phyloP scores from a whole-genome alignment of 2,329 filamentous ascomycete species.

The Sclerotinia borealis region DNA sequence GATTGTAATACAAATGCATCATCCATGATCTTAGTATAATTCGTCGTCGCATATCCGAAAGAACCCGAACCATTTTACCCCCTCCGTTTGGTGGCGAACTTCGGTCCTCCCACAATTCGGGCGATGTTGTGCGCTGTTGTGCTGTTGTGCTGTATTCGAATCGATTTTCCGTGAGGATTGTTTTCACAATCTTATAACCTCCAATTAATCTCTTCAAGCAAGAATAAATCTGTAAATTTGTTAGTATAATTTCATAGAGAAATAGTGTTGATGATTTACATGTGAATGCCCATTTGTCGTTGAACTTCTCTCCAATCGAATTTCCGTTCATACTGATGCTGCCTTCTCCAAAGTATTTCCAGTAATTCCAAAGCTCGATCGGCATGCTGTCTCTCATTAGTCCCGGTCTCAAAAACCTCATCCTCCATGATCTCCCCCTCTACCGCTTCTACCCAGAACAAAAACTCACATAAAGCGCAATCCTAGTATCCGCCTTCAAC shows the following conservation, averaged over 20 bases:
- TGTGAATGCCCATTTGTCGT: constrained; percentile 29
- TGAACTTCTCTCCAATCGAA: constrained; percentile 31
- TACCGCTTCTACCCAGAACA: neutral
- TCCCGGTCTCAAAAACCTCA: neutral
- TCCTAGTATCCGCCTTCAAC: constrained; percentile 25
- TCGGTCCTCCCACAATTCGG: neutral
- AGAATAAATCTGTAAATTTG: constrained; percentile 6
- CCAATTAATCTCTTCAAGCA: neutral
- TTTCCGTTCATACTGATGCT: constrained; percentile 28
- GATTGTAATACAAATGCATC: neutral
- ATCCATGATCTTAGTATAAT: neutral
- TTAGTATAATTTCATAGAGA: constrained; percentile 3
- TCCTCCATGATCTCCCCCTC: neutral
- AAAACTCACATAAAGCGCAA: constrained; percentile 29
- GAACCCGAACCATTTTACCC: neutral
- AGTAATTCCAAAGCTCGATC: constrained; percentile 28
- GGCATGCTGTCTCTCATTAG: constrained; percentile 23
- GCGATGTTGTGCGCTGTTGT: neutral
- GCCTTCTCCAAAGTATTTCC: constrained; percentile 30
- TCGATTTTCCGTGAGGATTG: too few species aligned
- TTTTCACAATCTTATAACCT: neutral
- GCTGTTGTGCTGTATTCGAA: neutral
- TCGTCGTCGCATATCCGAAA: neutral
- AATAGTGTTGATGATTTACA: constrained; percentile 17
- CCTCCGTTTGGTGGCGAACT: neutral